phyloP scores from a whole-genome alignment of 1,139 yeast genomes.

The Saccharomyces uvarum region DNA sequence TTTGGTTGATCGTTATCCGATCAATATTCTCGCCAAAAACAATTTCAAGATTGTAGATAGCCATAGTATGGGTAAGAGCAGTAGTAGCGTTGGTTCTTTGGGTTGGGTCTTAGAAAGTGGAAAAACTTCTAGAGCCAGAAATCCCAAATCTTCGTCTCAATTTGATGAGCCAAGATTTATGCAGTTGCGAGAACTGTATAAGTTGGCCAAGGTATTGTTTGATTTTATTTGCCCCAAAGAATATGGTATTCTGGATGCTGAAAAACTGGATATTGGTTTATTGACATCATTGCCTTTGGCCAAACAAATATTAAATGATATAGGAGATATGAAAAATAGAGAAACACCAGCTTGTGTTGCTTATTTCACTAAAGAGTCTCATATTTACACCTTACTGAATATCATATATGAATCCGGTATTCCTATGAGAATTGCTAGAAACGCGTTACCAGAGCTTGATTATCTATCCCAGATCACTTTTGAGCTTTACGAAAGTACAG shows the following conservation, averaged over 20 bases:
- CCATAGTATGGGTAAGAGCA: conserved; percentile 19
- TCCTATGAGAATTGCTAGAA: conserved; percentile 89
- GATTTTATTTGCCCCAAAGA: conserved; percentile 98
- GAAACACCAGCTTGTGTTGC: conserved; percentile 78
- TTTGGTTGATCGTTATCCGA: conserved; percentile 72
- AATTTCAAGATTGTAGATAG: conserved; percentile 45
- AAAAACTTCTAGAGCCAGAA: conserved; percentile 37
- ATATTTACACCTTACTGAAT: conserved; percentile 85
- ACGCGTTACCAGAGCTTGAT: conserved; percentile 92
- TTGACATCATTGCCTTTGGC: conserved; percentile 92
- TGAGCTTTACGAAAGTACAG: conserved; percentile 81
- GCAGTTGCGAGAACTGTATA: conserved; percentile 76
- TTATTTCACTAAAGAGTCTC: conserved; percentile 94
- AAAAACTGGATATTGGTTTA: conserved; percentile 90
- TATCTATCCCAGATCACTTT: conserved; percentile 91
- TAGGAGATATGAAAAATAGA: conserved; percentile 68
- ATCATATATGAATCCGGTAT: conserved; percentile 89
- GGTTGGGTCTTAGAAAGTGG: conserved; percentile 60
- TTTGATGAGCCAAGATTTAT: conserved; percentile 79
- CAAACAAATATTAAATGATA: conserved; percentile 73
- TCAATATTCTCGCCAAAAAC: conserved; percentile 68
- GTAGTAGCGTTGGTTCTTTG: conserved; percentile 55
- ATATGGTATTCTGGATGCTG: conserved; percentile 93
- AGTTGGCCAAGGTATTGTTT: conserved; percentile 84
- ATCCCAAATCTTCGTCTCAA: conserved; percentile 42